Percentiles rank a stretch among this genome's conserved stretches.
Conservation (phyloP, 108 stramenopile species). For the Nitzschia palea region DNA sequence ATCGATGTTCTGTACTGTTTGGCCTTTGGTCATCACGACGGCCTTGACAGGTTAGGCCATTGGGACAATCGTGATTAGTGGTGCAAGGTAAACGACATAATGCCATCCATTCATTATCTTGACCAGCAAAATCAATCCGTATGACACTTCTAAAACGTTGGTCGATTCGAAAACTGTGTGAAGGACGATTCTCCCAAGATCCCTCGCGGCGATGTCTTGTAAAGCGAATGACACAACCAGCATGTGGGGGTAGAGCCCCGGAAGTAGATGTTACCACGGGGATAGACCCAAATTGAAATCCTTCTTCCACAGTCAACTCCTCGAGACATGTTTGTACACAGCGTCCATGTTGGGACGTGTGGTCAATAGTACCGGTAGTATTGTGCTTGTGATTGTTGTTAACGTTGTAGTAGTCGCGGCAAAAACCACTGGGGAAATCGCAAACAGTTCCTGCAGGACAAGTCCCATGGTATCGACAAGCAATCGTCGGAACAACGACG, state of each 20-base stretch:
- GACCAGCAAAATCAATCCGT: slow-evolving; percentile 15
- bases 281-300: slow-evolving; percentile 8
- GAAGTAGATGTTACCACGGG: background rate
- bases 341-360: background rate
- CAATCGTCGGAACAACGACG: too few relatives aligned
- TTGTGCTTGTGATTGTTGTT: background rate
- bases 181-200: background rate
- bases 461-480: slow-evolving; percentile 20
- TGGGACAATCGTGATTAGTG: slow-evolving; percentile 18
- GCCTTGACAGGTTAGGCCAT: slow-evolving; percentile 1
- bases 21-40: background rate
- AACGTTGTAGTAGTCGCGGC: background rate
- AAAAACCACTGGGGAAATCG: background rate
- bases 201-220: background rate
- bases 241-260: background rate
- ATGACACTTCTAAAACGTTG: slow-evolving; percentile 13
- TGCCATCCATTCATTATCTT: slow-evolving; percentile 10
- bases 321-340: slow-evolving; percentile 18
- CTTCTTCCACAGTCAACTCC: slow-evolving; percentile 24
- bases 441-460: slow-evolving; percentile 7
- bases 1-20: background rate
- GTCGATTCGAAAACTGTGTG: slow-evolving; percentile 3
- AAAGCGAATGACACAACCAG: slow-evolving; percentile 18
- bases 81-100: slow-evolving; percentile 18
- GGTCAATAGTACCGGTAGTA: background rate